phyloP scores from a whole-genome alignment of 129 eudicot species.

The Ambrosia trifida region DNA sequence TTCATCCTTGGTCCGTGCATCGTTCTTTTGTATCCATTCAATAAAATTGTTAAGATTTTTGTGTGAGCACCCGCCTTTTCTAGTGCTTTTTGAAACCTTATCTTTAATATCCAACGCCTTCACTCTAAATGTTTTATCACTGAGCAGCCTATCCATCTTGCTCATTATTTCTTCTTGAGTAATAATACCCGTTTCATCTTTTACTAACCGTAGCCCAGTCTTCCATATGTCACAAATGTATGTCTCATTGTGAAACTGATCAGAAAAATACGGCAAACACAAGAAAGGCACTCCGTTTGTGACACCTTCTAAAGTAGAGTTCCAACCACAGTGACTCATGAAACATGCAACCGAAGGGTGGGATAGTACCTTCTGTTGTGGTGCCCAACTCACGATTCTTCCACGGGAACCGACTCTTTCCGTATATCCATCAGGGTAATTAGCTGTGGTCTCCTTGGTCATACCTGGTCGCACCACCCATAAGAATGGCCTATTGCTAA shows the following conservation, averaged over 20 bases:
- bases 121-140: slow-evolving; percentile 20
- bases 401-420: slow-evolving; percentile 40
- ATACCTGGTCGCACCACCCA: slow-evolving; percentile 61
- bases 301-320: slow-evolving; percentile 57
- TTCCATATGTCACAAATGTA: slow-evolving; percentile 60
- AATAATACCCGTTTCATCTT: slow-evolving; percentile 46
- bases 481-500: slow-evolving; percentile 43
- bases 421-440: slow-evolving; percentile 38
- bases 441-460: slow-evolving; percentile 6
- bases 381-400: slow-evolving; percentile 51
- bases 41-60: slow-evolving; percentile 35
- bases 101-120: slow-evolving; percentile 40
- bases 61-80: slow-evolving; percentile 38
- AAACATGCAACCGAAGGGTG: slow-evolving; percentile 69
- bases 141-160: slow-evolving; percentile 41
- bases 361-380: slow-evolving; percentile 47
- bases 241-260: slow-evolving; percentile 47
- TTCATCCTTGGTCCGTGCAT: not conserved
- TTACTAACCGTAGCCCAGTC: slow-evolving; percentile 42
- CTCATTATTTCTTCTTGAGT: slow-evolving; percentile 42
- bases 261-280: slow-evolving; percentile 69
- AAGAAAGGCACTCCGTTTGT: slow-evolving; percentile 59
- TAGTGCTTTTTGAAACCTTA: slow-evolving; percentile 3
- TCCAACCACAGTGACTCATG: slow-evolving; percentile 65
- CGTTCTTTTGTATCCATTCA: slow-evolving; percentile 42